These are phyloP conservation scores for Aureobasidium melanogenum DNA, from an alignment of 2,329 filamentous ascomycete genomes.

Conservation along the genomic window DNA sequence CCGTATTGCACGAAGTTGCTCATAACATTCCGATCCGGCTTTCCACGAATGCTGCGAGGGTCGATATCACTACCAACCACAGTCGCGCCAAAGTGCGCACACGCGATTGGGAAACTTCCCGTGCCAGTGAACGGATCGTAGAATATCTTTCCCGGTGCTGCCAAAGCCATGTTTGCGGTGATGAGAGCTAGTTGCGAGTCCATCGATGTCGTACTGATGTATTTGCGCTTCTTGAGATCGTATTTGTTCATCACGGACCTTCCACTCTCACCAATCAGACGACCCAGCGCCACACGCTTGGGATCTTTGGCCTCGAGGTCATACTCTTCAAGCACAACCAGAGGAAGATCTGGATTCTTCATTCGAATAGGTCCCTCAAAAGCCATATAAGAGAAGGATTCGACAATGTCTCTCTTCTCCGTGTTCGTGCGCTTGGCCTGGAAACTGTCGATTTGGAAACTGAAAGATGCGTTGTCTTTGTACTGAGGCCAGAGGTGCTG, in stretches of 20 bases:
- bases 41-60: constrained; percentile 74
- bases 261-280: constrained; percentile 57
- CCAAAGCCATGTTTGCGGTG: constrained; percentile 83
- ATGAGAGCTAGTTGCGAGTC: constrained; percentile 86
- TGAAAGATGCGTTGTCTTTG: constrained; percentile 56
- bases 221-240: constrained; percentile 84
- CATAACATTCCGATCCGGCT: constrained; percentile 42
- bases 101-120: constrained; percentile 83
- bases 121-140: constrained; percentile 96
- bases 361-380: constrained; percentile 74
- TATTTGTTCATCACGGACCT: constrained; percentile 63
- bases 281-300: constrained; percentile 59
- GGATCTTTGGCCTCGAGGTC: constrained; percentile 45
- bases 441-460: constrained; percentile 76
- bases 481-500: constrained; percentile 59
- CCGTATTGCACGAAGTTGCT: constrained; percentile 80
- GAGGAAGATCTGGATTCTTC: constrained; percentile 62
- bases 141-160: constrained; percentile 72
- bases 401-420: constrained; percentile 65
- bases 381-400: constrained; percentile 68
- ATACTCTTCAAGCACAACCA: constrained; percentile 79
- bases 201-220: constrained; percentile 96
- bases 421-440: constrained; percentile 58
- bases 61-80: constrained; percentile 90
- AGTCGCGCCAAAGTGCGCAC: constrained; percentile 78